Percentiles rank a stretch among this genome's conserved stretches.
Conservation (phyloP, 768 basidiomycete species). For the Boletellus emodensis region DNA sequence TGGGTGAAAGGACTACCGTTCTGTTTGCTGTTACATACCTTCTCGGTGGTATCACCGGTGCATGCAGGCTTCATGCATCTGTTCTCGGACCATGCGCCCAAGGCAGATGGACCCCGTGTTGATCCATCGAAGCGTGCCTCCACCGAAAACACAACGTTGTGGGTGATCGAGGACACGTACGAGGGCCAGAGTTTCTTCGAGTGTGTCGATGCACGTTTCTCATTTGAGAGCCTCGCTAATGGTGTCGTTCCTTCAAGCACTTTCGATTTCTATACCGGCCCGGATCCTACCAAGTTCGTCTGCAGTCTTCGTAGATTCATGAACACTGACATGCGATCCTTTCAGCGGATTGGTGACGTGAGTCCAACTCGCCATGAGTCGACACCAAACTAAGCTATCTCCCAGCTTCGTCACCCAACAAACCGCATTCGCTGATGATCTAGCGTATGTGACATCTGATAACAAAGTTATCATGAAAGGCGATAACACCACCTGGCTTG, state of each 20-base stretch:
- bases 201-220: constrained; percentile 37
- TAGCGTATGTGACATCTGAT: constrained; percentile 56
- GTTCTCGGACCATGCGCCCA: neutral
- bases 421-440: constrained; percentile 48
- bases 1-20: constrained; percentile 6
- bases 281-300: constrained; percentile 61
- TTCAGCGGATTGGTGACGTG: constrained; percentile 69
- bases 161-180: constrained; percentile 67
- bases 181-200: constrained; percentile 66
- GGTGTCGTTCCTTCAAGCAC: constrained; percentile 35
- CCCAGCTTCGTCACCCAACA: constrained; percentile 57
- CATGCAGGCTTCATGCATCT: constrained; percentile 11
- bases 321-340: constrained; percentile 11
- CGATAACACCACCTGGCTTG: constrained; percentile 59
- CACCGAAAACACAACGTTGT: constrained; percentile 42
- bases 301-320: constrained; percentile 4
- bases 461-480: constrained; percentile 72
- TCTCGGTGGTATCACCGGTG: constrained; percentile 11
- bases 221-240: constrained; percentile 3
- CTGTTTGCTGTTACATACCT: constrained; percentile 11
- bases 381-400: constrained; percentile 8
- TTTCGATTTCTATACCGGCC: constrained; percentile 54
- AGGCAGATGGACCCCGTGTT: neutral
- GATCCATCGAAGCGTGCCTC: constrained; percentile 16
- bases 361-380: constrained; percentile 22